A percentile compares a stretch with the other conserved stretches of the same genome.
phyloP scores from a whole-genome alignment of 1,284 basidiomycete genomes.

The Tilletia setariae region DNA sequence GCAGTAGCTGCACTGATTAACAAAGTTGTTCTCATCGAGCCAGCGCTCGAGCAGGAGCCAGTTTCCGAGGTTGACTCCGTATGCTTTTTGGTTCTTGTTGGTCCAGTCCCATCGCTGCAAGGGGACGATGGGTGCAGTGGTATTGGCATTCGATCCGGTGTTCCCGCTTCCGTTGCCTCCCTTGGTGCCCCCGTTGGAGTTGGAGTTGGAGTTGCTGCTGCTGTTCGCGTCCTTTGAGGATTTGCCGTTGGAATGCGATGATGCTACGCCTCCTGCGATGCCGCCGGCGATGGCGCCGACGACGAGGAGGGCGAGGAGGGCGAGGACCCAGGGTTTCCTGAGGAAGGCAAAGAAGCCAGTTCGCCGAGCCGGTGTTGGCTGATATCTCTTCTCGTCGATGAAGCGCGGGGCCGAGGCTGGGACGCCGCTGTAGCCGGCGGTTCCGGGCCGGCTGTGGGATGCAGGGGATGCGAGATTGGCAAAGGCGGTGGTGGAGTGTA shows the following conservation, averaged over 20 bases:
- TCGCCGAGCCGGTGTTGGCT: neutral
- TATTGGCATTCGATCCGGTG: neutral
- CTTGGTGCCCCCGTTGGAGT: neutral
- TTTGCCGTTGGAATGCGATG: neutral
- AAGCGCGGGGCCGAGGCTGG: neutral
- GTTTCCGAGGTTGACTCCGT: conserved; percentile 49
- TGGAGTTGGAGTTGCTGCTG: neutral
- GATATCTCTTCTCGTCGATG: conserved; percentile 4
- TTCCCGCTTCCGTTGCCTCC: neutral
- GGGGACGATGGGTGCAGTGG: conserved; percentile 29
- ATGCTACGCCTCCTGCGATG: neutral
- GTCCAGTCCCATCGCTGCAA: conserved; percentile 49
- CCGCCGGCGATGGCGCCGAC: neutral
- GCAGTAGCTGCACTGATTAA: conserved; percentile 30
- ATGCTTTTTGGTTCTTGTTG: conserved; percentile 44
- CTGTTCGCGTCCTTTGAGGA: neutral
- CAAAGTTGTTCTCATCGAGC: conserved; percentile 56
- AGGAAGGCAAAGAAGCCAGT: neutral
- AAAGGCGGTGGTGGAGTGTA: neutral
- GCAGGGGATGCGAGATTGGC: neutral
- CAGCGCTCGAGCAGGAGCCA: conserved; percentile 54
- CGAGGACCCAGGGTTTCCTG: conserved; percentile 1
- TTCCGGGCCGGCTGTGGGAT: neutral
- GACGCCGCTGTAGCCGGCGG: neutral
- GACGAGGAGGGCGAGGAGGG: conserved; percentile 2